Percentiles rank a stretch among this genome's conserved stretches.
phyloP scores from a whole-genome alignment of 108 stramenopile species.

The Fragilariopsis cylindrus region DNA sequence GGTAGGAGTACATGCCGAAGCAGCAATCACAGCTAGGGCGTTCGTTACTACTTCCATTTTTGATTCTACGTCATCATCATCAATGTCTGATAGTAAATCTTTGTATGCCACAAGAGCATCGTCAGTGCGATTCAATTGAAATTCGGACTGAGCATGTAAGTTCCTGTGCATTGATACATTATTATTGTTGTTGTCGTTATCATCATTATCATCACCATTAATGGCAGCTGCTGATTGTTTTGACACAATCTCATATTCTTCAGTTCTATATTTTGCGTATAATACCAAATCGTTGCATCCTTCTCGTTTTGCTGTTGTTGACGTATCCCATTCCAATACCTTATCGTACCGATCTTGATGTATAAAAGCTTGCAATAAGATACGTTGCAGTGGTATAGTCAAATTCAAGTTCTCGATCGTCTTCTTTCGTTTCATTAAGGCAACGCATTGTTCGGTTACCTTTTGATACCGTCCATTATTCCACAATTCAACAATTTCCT shows the following conservation, averaged over 20 bases:
- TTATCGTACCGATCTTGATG: constrained; percentile 28
- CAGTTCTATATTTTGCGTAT: constrained; percentile 34
- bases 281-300: constrained; percentile 20
- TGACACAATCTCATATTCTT: constrained; percentile 21
- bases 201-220: background rate
- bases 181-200: background rate
- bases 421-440: constrained; percentile 29
- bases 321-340: constrained; percentile 17
- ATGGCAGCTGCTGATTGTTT: constrained; percentile 20
- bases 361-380: constrained; percentile 26
- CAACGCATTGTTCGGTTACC: constrained; percentile 15
- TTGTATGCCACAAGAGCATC: constrained; percentile 25
- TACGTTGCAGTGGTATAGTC: constrained; percentile 18
- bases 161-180: background rate
- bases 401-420: constrained; percentile 22
- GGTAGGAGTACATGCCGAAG: constrained; percentile 9
- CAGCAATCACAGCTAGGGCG: constrained; percentile 26
- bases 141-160: constrained; percentile 31
- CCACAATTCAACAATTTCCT: constrained; percentile 27
- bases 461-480: constrained; percentile 14
- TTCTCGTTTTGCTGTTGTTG: background rate
- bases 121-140: constrained; percentile 29
- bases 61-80: constrained; percentile 15
- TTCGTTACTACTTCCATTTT: constrained; percentile 36
- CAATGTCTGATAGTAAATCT: constrained; percentile 12